Conservation (phyloP, 2,329 filamentous ascomycete species). For the Sporothrix schenckii region DNA sequence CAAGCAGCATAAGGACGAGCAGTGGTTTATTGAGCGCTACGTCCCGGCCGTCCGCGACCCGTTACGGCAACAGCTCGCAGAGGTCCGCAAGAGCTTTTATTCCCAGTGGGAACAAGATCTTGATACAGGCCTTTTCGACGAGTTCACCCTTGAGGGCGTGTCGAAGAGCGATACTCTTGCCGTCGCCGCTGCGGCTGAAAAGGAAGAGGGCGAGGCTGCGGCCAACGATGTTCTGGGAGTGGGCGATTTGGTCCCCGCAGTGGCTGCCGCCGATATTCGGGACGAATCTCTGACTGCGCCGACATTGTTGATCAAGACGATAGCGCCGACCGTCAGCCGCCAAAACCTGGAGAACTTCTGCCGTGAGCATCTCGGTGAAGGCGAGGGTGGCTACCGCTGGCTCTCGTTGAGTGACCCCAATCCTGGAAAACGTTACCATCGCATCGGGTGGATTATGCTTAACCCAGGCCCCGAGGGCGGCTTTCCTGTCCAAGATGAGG, state of each 20-base stretch:
- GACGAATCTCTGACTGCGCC: constrained; percentile 89
- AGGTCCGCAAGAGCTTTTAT: constrained; percentile 77
- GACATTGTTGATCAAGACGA: constrained; percentile 95
- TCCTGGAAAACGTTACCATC: constrained; percentile 92
- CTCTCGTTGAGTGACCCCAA: constrained; percentile 95
- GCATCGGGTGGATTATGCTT: constrained; percentile 98
- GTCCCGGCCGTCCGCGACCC: constrained; percentile 77
- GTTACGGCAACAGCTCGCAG: constrained; percentile 74
- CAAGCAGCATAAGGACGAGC: constrained; percentile 86
- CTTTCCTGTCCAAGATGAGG: constrained; percentile 59
- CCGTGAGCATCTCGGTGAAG: constrained; percentile 89
- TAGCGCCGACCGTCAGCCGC: constrained; percentile 92
- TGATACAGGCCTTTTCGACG: constrained; percentile 83
- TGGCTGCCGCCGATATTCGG: constrained; percentile 80
- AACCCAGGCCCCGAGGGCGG: constrained; percentile 70
- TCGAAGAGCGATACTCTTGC: constrained; percentile 93
- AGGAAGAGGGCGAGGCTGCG: constrained; percentile 92
- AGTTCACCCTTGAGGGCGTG: constrained; percentile 90
- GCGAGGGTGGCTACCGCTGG: constrained; percentile 91
- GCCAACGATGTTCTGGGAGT: constrained; percentile 92
- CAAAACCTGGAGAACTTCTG: constrained; percentile 93
- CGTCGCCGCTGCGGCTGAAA: constrained; percentile 74
- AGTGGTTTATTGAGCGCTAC: constrained; percentile 98
- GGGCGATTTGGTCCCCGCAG: constrained; percentile 81
- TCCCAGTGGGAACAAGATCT: constrained; percentile 88